These are phyloP conservation scores for Mallotus japonicus DNA, from an alignment of 441 rosid species.

Conservation along the genomic window DNA sequence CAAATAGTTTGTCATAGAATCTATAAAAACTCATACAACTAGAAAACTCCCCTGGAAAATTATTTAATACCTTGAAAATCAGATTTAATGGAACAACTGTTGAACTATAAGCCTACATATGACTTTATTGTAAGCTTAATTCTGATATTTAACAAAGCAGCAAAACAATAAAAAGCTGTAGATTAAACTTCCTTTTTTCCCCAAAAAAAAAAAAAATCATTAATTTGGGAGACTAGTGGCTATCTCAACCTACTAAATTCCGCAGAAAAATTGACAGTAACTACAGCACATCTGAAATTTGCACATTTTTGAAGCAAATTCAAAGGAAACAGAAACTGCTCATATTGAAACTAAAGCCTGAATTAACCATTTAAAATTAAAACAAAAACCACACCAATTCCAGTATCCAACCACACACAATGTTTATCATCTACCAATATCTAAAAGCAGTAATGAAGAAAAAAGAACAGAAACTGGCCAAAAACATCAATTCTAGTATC, in stretches of 20 bases:
- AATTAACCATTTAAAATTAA: not conserved
- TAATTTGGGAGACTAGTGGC: not conserved
- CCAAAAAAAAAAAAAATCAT: not conserved
- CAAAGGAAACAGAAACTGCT: conserved; percentile 6
- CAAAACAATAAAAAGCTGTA: not conserved
- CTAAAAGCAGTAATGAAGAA: not conserved
- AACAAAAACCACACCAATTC: not conserved
- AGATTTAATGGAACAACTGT: not conserved
- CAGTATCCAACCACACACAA: not conserved
- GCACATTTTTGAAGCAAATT: conserved; percentile 3
- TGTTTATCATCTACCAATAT: not conserved
- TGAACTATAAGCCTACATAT: not conserved
- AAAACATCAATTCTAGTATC: not conserved
- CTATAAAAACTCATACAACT: not conserved
- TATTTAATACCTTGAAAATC: not conserved
- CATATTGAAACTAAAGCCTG: conserved; percentile 4
- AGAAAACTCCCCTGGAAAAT: not conserved
- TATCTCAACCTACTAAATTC: not conserved
- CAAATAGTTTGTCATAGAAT: not conserved
- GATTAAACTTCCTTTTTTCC: not conserved
- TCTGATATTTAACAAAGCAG: not conserved
- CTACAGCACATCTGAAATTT: not conserved
- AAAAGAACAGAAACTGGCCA: not conserved
- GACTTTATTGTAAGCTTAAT: not conserved
- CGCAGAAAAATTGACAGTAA: not conserved